A percentile compares a stretch with the other conserved stretches of the same genome.
These are phyloP conservation scores for Boehmeria nivea DNA, from an alignment of 306 rosid genomes.

Conservation along the genomic window DNA sequence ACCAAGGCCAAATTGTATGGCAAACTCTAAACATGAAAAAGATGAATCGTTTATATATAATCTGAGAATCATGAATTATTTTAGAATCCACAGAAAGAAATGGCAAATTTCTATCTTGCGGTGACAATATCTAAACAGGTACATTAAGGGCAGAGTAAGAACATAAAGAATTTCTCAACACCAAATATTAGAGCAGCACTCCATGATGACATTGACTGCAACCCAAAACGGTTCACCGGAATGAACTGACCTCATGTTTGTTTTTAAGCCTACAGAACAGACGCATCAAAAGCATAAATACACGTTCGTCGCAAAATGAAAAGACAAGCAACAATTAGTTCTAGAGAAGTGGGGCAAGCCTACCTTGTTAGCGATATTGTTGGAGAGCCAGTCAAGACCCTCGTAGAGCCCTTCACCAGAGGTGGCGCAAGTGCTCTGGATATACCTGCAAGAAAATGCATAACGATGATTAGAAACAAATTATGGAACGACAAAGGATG, in stretches of 20 bases:
- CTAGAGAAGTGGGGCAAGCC: neutral
- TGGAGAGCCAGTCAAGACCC: constrained; percentile 54
- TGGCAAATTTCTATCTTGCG: too few relatives aligned
- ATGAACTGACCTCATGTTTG: too few relatives aligned
- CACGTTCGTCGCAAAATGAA: neutral
- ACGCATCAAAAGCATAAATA: neutral
- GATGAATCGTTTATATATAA: constrained; percentile 1
- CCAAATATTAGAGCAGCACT: constrained; percentile 9
- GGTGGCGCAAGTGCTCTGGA: constrained; percentile 52
- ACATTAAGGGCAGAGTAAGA: constrained; percentile 10
- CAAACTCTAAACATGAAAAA: too few relatives aligned
- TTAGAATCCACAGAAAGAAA: constrained; percentile 23
- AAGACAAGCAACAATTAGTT: neutral
- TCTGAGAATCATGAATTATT: constrained; percentile 23
- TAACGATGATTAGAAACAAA: neutral
- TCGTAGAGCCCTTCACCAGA: constrained; percentile 54
- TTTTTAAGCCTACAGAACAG: constrained; percentile 21
- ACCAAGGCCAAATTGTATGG: too few relatives aligned
- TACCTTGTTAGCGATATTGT: constrained; percentile 49
- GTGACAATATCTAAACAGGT: constrained; percentile 15
- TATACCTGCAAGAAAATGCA: constrained; percentile 23
- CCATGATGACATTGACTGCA: too few relatives aligned
- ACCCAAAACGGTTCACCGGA: neutral
- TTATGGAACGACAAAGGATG: neutral
- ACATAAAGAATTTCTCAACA: constrained; percentile 20